phyloP scores from a whole-genome alignment of 2,329 filamentous ascomycete genomes.

The Penicillium sclerotiorum region DNA sequence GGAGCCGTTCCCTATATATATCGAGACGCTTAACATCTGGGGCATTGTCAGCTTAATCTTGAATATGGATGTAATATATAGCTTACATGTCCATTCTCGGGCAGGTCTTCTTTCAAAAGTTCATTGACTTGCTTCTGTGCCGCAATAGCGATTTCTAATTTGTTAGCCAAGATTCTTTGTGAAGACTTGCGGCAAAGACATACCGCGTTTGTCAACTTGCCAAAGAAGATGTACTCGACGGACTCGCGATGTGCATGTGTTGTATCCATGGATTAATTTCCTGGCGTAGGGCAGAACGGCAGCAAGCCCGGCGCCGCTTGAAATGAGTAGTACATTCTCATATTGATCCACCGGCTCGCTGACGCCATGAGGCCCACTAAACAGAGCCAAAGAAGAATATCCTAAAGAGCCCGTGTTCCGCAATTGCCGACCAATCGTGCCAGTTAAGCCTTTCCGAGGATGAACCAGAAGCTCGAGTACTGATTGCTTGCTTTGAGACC shows the following conservation, averaged over 20 bases:
- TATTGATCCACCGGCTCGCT: slow-evolving; percentile 11
- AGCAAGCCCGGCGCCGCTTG: slow-evolving; percentile 14
- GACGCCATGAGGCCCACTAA: slow-evolving; percentile 10
- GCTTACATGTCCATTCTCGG: slow-evolving; percentile 8
- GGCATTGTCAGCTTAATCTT: no score
- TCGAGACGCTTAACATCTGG: no score
- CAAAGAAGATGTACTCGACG: slow-evolving; percentile 15
- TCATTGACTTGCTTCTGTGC: slow-evolving; percentile 7
- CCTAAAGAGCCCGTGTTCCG: neutral
- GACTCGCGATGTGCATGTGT: slow-evolving; percentile 14
- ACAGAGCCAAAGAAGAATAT: slow-evolving; percentile 3
- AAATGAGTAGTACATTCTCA: slow-evolving; percentile 10
- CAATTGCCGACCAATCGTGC: neutral
- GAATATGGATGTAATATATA: no score
- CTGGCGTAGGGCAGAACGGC: slow-evolving; percentile 11
- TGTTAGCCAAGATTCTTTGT: neutral
- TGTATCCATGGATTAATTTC: slow-evolving; percentile 16
- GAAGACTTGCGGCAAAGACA: no score
- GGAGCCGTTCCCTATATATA: no score
- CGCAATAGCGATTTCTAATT: slow-evolving; percentile 7
- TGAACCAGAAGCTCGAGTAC: slow-evolving; percentile 16
- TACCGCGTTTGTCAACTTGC: slow-evolving; percentile 2
- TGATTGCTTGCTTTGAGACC: slow-evolving; percentile 11
- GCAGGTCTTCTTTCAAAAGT: slow-evolving; percentile 7
- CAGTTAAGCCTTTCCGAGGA: slow-evolving; percentile 9